Evolutionary conservation across 257 asterid species (phyloP).

Genomic region (Marsdenia floribunda): DNA sequence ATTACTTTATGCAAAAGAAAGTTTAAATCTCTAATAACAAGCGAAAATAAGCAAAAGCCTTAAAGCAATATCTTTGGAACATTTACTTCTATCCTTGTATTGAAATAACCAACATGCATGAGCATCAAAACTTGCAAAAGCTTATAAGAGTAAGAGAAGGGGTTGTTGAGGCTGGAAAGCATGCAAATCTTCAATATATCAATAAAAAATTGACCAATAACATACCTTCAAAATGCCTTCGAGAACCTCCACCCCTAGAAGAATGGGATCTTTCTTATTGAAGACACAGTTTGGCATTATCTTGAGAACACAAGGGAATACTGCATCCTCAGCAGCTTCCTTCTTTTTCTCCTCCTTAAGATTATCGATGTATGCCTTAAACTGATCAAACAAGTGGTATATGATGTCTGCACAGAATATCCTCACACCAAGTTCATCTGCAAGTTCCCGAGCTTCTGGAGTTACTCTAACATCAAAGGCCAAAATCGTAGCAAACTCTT

Average conservation of each 20-base stretch:
- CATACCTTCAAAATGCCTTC: slow-evolving; percentile 81
- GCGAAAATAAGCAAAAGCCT: not conserved
- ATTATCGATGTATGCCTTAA: slow-evolving; percentile 88
- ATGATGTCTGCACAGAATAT: slow-evolving; percentile 85
- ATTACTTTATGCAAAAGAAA: not conserved
- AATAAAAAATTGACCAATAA: not conserved
- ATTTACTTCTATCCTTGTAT: not conserved
- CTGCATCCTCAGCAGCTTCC: slow-evolving; percentile 93
- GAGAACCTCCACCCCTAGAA: slow-evolving; percentile 83
- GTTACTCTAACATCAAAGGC: slow-evolving; percentile 96
- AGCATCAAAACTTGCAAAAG: not conserved
- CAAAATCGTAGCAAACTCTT: slow-evolving; percentile 81
- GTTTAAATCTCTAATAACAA: not conserved
- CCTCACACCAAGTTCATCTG: slow-evolving; percentile 85
- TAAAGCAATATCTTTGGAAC: not conserved
- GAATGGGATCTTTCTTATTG: slow-evolving; percentile 95
- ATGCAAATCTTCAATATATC: not conserved
- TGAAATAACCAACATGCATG: not conserved
- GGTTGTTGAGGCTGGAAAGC: not conserved
- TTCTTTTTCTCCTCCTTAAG: slow-evolving; percentile 92
- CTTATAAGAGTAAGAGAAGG: not conserved
- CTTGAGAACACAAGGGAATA: slow-evolving; percentile 90
- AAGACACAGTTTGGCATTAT: slow-evolving; percentile 77
- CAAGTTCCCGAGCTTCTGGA: slow-evolving; percentile 84
- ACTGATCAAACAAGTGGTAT: slow-evolving; percentile 86